A percentile compares a stretch with the other conserved stretches of the same genome.
phyloP scores from a whole-genome alignment of 495 filamentous ascomycete species.

The Pyrenopolyporus hunteri region DNA sequence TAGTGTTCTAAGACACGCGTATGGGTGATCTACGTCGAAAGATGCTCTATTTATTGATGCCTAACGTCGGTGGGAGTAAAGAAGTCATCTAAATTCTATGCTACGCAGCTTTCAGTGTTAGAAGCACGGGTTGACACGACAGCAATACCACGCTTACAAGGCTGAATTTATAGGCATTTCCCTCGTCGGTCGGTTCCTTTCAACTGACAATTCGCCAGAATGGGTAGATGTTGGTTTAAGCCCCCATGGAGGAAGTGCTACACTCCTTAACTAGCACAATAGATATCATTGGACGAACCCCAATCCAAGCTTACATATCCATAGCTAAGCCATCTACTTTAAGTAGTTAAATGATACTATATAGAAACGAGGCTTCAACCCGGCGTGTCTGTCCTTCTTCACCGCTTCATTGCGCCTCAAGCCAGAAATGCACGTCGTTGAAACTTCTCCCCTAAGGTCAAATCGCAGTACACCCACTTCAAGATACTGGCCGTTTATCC shows the following conservation, averaged over 20 bases:
- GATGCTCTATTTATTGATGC: neutral
- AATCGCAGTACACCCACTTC: conserved; percentile 26
- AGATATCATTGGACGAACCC: conserved; percentile 16
- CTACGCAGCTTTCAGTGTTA: neutral
- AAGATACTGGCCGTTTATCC: conserved; percentile 12
- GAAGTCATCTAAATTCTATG: neutral
- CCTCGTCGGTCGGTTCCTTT: neutral
- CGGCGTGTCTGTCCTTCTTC: conserved; percentile 3
- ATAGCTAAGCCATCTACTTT: conserved; percentile 4
- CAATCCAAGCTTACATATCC: neutral
- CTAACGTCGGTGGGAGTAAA: neutral
- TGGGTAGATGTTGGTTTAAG: conserved; percentile 20
- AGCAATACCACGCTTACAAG: neutral
- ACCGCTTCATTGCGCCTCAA: conserved; percentile 22
- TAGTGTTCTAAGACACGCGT: neutral
- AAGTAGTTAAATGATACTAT: neutral
- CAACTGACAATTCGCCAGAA: conserved; percentile 8
- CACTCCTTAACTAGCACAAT: conserved; percentile 11
- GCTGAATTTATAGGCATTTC: neutral
- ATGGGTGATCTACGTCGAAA: neutral
- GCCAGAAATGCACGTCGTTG: conserved; percentile 6
- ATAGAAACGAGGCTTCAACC: conserved; percentile 7
- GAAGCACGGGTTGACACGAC: neutral
- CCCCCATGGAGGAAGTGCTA: conserved; percentile 1
- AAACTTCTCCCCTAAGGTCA: conserved; percentile 13